Conservation (phyloP, 225 moss, liverwort and hornwort species). For the Physcomitrium patens region DNA sequence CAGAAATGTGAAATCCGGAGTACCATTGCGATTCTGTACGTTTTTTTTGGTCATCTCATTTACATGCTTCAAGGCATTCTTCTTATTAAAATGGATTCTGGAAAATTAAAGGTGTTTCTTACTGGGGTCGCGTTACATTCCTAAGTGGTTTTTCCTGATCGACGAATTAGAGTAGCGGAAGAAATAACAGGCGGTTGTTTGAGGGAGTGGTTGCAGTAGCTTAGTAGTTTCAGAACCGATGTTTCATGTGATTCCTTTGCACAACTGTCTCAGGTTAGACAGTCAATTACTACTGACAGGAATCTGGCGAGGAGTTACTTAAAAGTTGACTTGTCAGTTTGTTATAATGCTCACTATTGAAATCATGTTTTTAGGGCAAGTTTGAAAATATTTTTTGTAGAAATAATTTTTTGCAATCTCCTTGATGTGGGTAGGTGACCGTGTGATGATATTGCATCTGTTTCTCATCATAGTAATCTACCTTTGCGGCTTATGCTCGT, state of each 20-base stretch:
- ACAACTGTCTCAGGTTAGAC: neutral
- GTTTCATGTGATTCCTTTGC: neutral
- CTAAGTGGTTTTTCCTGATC: neutral
- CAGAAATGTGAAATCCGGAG: neutral
- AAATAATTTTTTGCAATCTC: neutral
- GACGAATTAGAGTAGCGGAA: neutral
- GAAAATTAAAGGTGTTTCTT: neutral
- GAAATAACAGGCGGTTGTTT: neutral
- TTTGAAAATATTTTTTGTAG: neutral
- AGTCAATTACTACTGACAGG: neutral
- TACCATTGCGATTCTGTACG: slow-evolving; percentile 10
- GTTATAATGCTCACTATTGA: too few relatives aligned
- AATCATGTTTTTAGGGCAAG: neutral
- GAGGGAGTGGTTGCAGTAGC: slow-evolving; percentile 1
- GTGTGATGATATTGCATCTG: neutral
- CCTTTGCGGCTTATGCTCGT: neutral
- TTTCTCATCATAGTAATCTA: neutral
- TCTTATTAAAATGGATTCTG: neutral
- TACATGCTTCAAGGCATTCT: neutral
- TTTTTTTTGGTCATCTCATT: neutral
- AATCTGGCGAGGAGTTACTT: neutral
- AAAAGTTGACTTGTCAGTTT: neutral
- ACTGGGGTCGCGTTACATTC: neutral
- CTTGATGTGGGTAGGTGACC: too few relatives aligned
- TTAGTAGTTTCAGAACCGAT: slow-evolving; percentile 16